phyloP scores from a whole-genome alignment of 1,284 basidiomycete species.

The Ustilago shanxiensis region DNA sequence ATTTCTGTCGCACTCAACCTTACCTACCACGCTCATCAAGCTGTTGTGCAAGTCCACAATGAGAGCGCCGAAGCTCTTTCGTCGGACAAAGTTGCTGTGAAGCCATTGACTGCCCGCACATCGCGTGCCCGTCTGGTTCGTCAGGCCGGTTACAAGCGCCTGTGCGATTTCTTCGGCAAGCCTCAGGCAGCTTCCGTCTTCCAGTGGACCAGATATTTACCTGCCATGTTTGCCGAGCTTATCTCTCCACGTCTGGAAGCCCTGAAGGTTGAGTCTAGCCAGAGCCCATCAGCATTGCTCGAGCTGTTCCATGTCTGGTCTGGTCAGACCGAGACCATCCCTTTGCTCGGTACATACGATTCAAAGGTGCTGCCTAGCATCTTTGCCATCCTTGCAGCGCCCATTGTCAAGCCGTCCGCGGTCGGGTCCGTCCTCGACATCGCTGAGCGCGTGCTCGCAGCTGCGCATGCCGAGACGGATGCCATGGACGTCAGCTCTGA shows the following conservation, averaged over 20 bases:
- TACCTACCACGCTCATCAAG: conserved; percentile 53
- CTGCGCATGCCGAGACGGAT: conserved; percentile 26
- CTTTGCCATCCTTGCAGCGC: conserved; percentile 83
- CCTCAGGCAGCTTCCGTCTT: conserved; percentile 73
- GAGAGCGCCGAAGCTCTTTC: conserved; percentile 18
- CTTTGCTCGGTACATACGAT: conserved; percentile 81
- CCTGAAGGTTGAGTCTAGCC: conserved; percentile 88
- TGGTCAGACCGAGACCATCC: conserved; percentile 75
- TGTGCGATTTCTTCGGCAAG: conserved; percentile 86
- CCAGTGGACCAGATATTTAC: conserved; percentile 81
- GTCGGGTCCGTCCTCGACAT: conserved; percentile 87
- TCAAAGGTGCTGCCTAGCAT: conserved; percentile 79
- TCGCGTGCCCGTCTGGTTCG: conserved; percentile 74
- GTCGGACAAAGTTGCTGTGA: not conserved
- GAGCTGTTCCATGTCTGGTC: conserved; percentile 89
- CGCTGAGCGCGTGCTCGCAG: conserved; percentile 79
- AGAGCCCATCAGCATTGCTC: conserved; percentile 88
- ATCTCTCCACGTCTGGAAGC: conserved; percentile 84
- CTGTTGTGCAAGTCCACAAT: conserved; percentile 32
- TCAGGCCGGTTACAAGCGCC: conserved; percentile 85
- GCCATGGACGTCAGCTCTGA: conserved; percentile 28
- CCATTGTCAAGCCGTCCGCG: conserved; percentile 88
- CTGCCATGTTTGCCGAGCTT: conserved; percentile 78
- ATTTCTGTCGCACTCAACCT: conserved; percentile 59
- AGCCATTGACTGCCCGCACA: conserved; percentile 36